Evolutionary conservation across 192 early-diverging fungal genomes (phyloP).

Genomic region (Bifiguratus adelaidae): DNA sequence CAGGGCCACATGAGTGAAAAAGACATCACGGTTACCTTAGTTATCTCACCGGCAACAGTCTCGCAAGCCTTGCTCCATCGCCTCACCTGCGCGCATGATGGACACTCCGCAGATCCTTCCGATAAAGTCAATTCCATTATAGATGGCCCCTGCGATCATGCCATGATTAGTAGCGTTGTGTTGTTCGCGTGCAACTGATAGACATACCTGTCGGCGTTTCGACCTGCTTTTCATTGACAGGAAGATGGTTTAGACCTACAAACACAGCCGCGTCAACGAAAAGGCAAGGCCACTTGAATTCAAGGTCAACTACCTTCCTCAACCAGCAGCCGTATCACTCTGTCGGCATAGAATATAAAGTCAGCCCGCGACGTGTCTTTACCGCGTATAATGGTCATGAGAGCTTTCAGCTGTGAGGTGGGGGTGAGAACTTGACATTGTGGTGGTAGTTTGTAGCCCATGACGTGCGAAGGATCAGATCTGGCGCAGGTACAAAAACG

Average conservation of each 20-base stretch:
- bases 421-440: slow-evolving; percentile 60
- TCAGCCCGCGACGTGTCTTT: slow-evolving; percentile 70
- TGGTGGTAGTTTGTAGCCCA: slow-evolving; percentile 27
- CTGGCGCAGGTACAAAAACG: too few species aligned
- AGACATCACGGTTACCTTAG: background rate
- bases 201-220: slow-evolving; percentile 63
- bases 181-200: background rate
- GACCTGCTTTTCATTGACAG: slow-evolving; percentile 69
- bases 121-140: slow-evolving; percentile 64
- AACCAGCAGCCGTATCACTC: slow-evolving; percentile 78
- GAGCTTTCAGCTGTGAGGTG: slow-evolving; percentile 66
- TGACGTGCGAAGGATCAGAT: too few species aligned
- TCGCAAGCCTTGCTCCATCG: slow-evolving; percentile 77
- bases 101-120: slow-evolving; percentile 90
- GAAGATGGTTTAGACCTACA: slow-evolving; percentile 79
- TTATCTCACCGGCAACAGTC: slow-evolving; percentile 58
- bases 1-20: slow-evolving; percentile 8
- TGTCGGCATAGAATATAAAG: slow-evolving; percentile 91
- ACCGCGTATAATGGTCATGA: slow-evolving; percentile 80
- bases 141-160: slow-evolving; percentile 34
- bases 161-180: slow-evolving; percentile 9
- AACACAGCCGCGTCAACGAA: background rate
- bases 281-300: background rate
- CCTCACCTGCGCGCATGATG: slow-evolving; percentile 95
- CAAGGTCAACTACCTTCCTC: slow-evolving; percentile 64